These are phyloP conservation scores for Colletotrichum plurivorum DNA, from an alignment of 2,329 filamentous ascomycete genomes.

Conservation along the genomic window DNA sequence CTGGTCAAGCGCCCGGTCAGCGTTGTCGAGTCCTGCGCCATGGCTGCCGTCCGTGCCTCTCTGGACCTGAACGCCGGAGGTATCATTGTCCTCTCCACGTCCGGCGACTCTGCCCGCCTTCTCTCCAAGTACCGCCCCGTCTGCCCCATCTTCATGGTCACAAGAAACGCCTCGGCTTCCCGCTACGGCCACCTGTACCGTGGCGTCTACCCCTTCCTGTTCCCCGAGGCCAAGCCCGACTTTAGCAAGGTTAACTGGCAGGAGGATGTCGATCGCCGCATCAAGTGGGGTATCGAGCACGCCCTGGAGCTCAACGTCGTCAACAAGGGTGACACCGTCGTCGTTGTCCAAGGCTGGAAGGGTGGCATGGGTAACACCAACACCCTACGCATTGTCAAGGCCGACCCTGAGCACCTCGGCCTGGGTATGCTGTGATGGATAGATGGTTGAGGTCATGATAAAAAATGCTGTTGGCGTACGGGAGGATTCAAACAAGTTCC, in stretches of 20 bases:
- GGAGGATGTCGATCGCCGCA: conserved; percentile 96
- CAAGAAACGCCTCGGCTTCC: conserved; percentile 85
- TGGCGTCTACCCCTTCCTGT: conserved; percentile 97
- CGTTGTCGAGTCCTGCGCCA: conserved; percentile 94
- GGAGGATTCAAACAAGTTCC: conserved; percentile 38
- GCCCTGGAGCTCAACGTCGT: conserved; percentile 87
- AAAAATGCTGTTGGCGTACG: conserved; percentile 31
- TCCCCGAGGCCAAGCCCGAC: conserved; percentile 93
- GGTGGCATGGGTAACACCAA: conserved; percentile 94
- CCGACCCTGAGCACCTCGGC: conserved; percentile 71
- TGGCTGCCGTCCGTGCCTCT: conserved; percentile 95
- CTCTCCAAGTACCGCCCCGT: conserved; percentile 99
- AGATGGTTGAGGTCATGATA: conserved; percentile 7
- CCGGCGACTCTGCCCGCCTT: conserved; percentile 93
- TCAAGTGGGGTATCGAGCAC: conserved; percentile 95
- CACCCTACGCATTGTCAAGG: conserved; percentile 77
- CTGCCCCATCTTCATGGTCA: conserved; percentile 99
- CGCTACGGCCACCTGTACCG: conserved; percentile 96
- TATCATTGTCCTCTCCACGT: conserved; percentile 96
- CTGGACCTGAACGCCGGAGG: conserved; percentile 96
- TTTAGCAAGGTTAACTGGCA: conserved; percentile 96
- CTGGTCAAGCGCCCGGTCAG: conserved; percentile 86
- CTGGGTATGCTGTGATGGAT: conserved; percentile 59
- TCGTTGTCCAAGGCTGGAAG: conserved; percentile 92
- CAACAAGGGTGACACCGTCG: conserved; percentile 79